A percentile compares a stretch with the other conserved stretches of the same genome.
These are phyloP conservation scores for Dictyophora rubrovolvata DNA, from an alignment of 768 basidiomycete genomes.

Conservation along the genomic window DNA sequence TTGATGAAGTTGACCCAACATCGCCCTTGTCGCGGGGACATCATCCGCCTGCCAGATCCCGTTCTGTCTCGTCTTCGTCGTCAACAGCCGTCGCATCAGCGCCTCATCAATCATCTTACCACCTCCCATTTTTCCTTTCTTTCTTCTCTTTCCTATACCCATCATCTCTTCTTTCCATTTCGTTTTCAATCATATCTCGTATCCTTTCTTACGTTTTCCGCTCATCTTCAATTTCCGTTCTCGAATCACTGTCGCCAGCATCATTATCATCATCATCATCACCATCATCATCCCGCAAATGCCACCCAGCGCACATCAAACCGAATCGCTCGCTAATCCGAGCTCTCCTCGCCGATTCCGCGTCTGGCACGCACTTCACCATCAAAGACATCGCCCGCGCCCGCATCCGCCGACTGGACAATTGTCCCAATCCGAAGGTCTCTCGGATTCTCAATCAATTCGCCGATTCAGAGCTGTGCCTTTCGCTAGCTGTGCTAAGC, in stretches of 20 bases:
- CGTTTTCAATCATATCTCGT: background rate
- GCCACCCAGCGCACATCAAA: background rate
- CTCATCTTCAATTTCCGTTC: background rate
- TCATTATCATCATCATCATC: too few species aligned
- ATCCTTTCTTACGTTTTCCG: background rate
- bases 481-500: background rate
- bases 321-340: background rate
- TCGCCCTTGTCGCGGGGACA: background rate
- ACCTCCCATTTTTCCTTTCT: background rate
- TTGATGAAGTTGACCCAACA: background rate
- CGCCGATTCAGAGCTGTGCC: background rate
- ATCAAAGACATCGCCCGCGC: slow-evolving; percentile 5
- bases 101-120: background rate
- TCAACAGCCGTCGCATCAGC: background rate
- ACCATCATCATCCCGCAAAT: background rate
- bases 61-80: slow-evolving; percentile 1
- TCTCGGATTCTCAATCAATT: background rate
- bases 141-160: background rate
- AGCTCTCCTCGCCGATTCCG: slow-evolving; percentile 1
- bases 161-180: background rate
- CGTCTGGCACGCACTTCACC: slow-evolving; percentile 6
- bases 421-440: background rate
- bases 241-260: background rate
- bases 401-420: background rate
- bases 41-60: background rate